Percentiles rank a stretch among this genome's conserved stretches.
phyloP scores from a whole-genome alignment of 2,329 filamentous ascomycete species.

The Fusarium proliferatum region DNA sequence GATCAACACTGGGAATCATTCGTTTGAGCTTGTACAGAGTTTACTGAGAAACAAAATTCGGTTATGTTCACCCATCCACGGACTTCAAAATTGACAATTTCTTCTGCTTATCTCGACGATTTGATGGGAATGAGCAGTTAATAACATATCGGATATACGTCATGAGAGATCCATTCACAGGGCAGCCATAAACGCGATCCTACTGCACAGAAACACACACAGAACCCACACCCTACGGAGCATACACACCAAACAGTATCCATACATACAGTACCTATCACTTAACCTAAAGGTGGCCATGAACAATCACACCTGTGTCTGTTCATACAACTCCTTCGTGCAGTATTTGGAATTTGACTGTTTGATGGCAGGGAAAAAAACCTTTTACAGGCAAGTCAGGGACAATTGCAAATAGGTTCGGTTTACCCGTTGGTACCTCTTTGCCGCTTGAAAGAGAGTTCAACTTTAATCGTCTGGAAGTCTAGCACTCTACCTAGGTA shows the following conservation, averaged over 20 bases:
- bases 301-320: not conserved
- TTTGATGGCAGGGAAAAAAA: not conserved
- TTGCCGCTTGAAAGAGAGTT: slow-evolving; percentile 30
- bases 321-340: not conserved
- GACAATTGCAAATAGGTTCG: slow-evolving; percentile 22
- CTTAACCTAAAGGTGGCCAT: not conserved
- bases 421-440: slow-evolving; percentile 22
- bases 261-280: not conserved
- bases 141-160: slow-evolving; percentile 28
- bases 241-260: slow-evolving; percentile 3
- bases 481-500: slow-evolving; percentile 23
- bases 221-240: not conserved
- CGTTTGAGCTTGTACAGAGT: not conserved
- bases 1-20: not conserved
- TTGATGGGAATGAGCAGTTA: not conserved
- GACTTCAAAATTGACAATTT: not conserved
- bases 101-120: not conserved
- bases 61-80: not conserved
- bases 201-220: slow-evolving; percentile 31
- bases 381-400: slow-evolving; percentile 24
- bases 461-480: slow-evolving; percentile 23
- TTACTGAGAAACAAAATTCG: not conserved
- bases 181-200: slow-evolving; percentile 25
- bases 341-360: not conserved
- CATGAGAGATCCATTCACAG: slow-evolving; percentile 27